These are phyloP conservation scores for Coriaria nepalensis DNA, from an alignment of 306 rosid genomes.

Conservation along the genomic window DNA sequence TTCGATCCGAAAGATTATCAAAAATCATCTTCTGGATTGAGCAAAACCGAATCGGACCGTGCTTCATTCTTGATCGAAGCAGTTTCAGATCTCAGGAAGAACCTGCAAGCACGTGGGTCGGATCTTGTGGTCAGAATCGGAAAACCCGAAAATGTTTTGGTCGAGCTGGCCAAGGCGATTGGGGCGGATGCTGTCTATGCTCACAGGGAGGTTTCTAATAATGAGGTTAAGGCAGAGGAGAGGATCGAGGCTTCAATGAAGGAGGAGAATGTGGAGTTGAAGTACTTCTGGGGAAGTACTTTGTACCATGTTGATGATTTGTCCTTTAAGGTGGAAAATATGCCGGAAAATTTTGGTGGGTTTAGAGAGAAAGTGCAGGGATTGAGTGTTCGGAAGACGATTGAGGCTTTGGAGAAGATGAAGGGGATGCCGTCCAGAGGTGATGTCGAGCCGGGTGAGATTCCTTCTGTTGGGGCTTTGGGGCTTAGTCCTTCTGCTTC, in stretches of 20 bases:
- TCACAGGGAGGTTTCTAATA: conserved; percentile 70
- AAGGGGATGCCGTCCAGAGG: conserved; percentile 83
- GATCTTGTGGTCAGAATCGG: conserved; percentile 81
- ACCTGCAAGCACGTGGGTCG: conserved; percentile 68
- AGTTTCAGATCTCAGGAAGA: conserved; percentile 57
- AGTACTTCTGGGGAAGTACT: conserved; percentile 95
- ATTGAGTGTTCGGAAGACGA: conserved; percentile 61
- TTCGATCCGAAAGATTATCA: conserved; percentile 86
- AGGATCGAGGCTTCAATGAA: conserved; percentile 57
- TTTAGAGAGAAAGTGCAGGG: conserved; percentile 70
- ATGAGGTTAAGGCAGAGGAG: conserved; percentile 74
- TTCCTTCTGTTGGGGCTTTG: conserved; percentile 71
- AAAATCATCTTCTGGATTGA: conserved; percentile 77
- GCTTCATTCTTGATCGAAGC: conserved; percentile 67
- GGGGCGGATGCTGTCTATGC: conserved; percentile 86
- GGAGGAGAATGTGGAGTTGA: conserved; percentile 74
- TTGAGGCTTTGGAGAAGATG: conserved; percentile 79
- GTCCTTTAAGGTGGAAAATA: conserved; percentile 76
- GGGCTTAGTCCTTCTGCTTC: conserved; percentile 72
- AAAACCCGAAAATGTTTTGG: conserved; percentile 63
- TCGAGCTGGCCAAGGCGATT: conserved; percentile 65
- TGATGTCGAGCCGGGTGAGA: conserved; percentile 77
- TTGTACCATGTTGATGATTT: conserved; percentile 74
- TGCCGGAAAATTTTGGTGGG: conserved; percentile 72
- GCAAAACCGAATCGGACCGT: conserved; percentile 66